Evolutionary conservation across 2,329 filamentous ascomycete species (phyloP).

Genomic region (Phaeophleospora eucalypticola): DNA sequence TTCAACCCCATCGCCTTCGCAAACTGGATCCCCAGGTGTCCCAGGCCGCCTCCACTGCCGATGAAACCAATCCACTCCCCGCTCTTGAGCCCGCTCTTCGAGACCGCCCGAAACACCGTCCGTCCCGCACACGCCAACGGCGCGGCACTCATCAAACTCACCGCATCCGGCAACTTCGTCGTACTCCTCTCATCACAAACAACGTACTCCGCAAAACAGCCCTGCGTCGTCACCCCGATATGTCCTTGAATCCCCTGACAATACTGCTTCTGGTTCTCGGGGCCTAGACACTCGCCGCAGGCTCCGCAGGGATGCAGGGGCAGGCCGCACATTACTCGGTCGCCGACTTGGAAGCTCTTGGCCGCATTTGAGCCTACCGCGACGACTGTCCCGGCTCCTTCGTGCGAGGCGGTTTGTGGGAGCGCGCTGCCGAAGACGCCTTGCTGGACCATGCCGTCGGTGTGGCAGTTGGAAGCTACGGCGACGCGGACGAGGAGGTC

Average conservation of each 20-base stretch:
- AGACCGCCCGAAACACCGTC: conserved; percentile 49
- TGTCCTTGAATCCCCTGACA: conserved; percentile 44
- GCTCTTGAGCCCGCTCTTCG: conserved; percentile 38
- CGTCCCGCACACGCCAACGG: conserved; percentile 55
- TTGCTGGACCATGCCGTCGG: conserved; percentile 53
- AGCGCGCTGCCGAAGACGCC: conserved; percentile 49
- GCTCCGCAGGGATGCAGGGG: conserved; percentile 50
- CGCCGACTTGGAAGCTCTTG: conserved; percentile 44
- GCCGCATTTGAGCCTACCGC: conserved; percentile 41
- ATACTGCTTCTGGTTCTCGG: conserved; percentile 51
- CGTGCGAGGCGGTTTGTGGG: conserved; percentile 54
- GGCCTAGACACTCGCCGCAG: conserved; percentile 51
- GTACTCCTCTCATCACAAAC: conserved; percentile 47
- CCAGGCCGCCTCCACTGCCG: conserved; percentile 50
- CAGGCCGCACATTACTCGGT: conserved; percentile 55
- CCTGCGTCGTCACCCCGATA: conserved; percentile 50
- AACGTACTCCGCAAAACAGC: conserved; percentile 56
- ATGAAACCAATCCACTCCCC: conserved; percentile 42
- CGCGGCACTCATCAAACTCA: conserved; percentile 51
- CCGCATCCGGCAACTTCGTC: conserved; percentile 45
- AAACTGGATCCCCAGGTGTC: conserved; percentile 52
- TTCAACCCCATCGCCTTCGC: conserved; percentile 49
- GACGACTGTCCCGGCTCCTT: conserved; percentile 55
- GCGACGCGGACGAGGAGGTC: conserved; percentile 60
- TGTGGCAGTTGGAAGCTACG: conserved; percentile 60